Conservation (phyloP, 2,329 filamentous ascomycete genomes). For the Fulvia fulva region DNA sequence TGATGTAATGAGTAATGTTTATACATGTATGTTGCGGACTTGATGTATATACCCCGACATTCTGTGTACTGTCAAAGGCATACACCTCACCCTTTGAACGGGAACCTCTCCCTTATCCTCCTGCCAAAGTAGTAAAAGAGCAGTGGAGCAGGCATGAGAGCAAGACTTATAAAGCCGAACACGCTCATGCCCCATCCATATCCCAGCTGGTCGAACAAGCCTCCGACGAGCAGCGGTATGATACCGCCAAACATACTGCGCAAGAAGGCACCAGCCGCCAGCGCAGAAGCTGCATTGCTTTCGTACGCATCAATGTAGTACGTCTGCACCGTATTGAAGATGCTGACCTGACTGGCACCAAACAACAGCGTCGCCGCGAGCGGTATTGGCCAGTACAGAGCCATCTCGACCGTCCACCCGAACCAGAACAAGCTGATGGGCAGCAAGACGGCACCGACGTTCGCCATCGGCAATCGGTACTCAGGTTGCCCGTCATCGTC, state of each 20-base stretch:
- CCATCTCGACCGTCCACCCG: slow-evolving; percentile 41
- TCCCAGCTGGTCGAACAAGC: slow-evolving; percentile 41
- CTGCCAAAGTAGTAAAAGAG: slow-evolving; percentile 48
- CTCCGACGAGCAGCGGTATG: slow-evolving; percentile 43
- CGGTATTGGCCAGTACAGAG: slow-evolving; percentile 39
- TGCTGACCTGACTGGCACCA: slow-evolving; percentile 50
- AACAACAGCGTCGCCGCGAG: slow-evolving; percentile 44
- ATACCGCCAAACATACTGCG: slow-evolving; percentile 44
- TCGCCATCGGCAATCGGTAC: slow-evolving; percentile 43
- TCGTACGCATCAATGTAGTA: slow-evolving; percentile 52
- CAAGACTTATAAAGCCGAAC: slow-evolving; percentile 43
- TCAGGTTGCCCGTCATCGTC: slow-evolving; percentile 40
- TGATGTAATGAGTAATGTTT: background rate
- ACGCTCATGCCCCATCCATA: slow-evolving; percentile 48
- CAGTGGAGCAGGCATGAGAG: slow-evolving; percentile 46
- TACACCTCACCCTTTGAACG: slow-evolving; percentile 21
- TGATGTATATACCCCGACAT: background rate
- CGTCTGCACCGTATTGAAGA: slow-evolving; percentile 51
- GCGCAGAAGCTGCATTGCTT: slow-evolving; percentile 46
- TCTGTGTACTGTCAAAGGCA: background rate
- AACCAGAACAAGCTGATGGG: slow-evolving; percentile 42
- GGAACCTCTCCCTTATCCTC: slow-evolving; percentile 43
- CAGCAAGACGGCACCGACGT: slow-evolving; percentile 42
- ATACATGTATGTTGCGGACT: background rate
- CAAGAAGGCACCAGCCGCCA: slow-evolving; percentile 47